Base-by-base conservation (phyloP, 345 rosid genomes). In the Dipteronia dyeriana region DNA sequence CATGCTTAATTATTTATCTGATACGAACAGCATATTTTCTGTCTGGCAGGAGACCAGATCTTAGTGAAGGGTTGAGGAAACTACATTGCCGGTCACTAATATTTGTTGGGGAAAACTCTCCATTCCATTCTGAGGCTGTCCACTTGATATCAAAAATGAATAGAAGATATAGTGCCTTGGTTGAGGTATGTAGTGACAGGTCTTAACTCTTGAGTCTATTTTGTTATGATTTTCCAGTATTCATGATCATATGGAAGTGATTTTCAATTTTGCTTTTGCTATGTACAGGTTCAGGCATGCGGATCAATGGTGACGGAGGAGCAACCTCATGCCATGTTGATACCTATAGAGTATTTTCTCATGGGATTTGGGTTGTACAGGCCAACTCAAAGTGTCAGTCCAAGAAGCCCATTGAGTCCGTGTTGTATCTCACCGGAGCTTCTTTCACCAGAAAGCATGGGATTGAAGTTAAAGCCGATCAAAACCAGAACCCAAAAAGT, bases 371-470 rank as follows among this genome's bases (percentile, higher is more conserved):
- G 97, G 17, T 78, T 96, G 71, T 94, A 86, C 85, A 88, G 90
- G 76, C 97, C 92, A 47, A 83, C 93, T 1, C 86, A 85, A 60
- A 91, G 94, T 68, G 85, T 86, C 31, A 96, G 99, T 75, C 99
- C 99, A 0, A 89, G 99, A 83, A 92, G 97, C 73, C 95, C 99
- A 2, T 82, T 97, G 86, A 97, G 92, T 77, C 94, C 97, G 0
- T 77, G 85, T 11, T 80, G 93, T 86, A 91, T 97, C 79, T 87
- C 98, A 4, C 95, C 97, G 0, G 97, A 97, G 85, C 98, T 97
- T 74, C 93, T 97, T 17, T 91, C 99, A 7, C 99, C 97, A 0
- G 98, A 97, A 85, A 94, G 95, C 90, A 94, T 97, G 99, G 99
- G 99, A 0, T 84, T 97, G 84, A 94, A 97, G 90, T 83, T 94